Conservation (phyloP, 768 basidiomycete species). For the Tephrocybe sp. region DNA sequence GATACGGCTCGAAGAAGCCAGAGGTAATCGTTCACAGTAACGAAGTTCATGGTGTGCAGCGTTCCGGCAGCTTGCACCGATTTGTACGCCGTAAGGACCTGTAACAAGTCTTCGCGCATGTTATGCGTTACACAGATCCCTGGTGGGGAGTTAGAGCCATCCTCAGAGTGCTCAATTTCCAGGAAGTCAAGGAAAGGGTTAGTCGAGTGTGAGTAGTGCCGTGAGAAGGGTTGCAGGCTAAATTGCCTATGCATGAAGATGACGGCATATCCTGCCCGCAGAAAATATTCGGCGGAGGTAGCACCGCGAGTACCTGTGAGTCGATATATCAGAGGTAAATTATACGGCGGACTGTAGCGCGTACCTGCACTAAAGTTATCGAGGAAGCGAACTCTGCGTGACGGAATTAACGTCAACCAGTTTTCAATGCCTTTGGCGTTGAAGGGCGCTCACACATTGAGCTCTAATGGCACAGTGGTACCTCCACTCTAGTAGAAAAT, state of each 20-base stretch:
- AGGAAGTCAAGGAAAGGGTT: slow-evolving; percentile 98
- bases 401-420: slow-evolving; percentile 19
- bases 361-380: slow-evolving; percentile 98
- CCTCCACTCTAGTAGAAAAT: slow-evolving; percentile 80
- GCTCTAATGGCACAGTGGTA: slow-evolving; percentile 96
- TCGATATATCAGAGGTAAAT: slow-evolving; percentile 1
- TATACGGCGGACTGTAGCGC: slow-evolving; percentile 22
- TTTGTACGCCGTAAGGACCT: slow-evolving; percentile 80
- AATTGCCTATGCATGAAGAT: slow-evolving; percentile 99
- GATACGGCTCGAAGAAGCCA: slow-evolving; percentile 86
- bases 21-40: slow-evolving; percentile 95
- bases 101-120: slow-evolving; percentile 64
- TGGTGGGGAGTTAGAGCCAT: slow-evolving; percentile 29
- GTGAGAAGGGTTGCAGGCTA: slow-evolving; percentile 94
- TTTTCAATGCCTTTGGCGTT: slow-evolving; percentile 20
- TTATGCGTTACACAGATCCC: slow-evolving; percentile 66
- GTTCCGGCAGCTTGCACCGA: slow-evolving; percentile 70
- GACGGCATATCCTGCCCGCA: slow-evolving; percentile 92
- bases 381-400: slow-evolving; percentile 87
- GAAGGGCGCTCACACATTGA: slow-evolving; percentile 86
- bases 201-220: slow-evolving; percentile 97
- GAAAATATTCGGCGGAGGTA: slow-evolving; percentile 97
- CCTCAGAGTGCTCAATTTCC: slow-evolving; percentile 50
- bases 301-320: slow-evolving; percentile 89
- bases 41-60: slow-evolving; percentile 85